Base-by-base conservation (phyloP, 305 asterid genomes). In the Fraxinus baroniana region DNA sequence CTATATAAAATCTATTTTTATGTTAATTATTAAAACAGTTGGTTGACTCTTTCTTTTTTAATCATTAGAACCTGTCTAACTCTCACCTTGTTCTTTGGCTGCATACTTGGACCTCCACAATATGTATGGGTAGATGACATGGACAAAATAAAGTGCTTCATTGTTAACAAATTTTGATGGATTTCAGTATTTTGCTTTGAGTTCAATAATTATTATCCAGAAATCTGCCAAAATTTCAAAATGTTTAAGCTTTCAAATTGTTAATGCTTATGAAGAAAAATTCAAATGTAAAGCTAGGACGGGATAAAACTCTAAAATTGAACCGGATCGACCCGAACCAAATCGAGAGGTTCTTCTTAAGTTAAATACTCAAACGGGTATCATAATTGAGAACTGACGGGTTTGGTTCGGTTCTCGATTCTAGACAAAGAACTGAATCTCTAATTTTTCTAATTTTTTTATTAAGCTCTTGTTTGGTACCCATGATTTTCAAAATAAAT, bases 21-120 rank as follows among this genome's bases (percentile, higher is more conserved):
- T 73, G n/a, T 70, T 41, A 33, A 80, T 18, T 41, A 70, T 52
- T n/a, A n/a, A 24, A 39, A 22, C 36, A 73, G 17, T 18, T 72
- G 39, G 30, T 52, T 71, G 18, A 35, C n/a, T 8, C 78, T 35
- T 46, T 74, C 15, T 64, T 78, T 80, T 77, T 71, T 74, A 64
- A 80, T 33, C 78, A 32, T 79, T 79, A 82, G 75, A 66, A 80
- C 75, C 72, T 70, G 74, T 70, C 77, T 82, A 13, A 24, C 8
- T 52, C 49, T 30, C 46, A 49, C 62, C 83, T 24, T 73, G 78
- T 80, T 66, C 32, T 36, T 6, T 35, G 74, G 73, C 36, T 24
- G 26, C 55, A 33, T 80, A 7, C 74, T 80, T n/a, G 79, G 83
- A 71, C 57, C 17, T 35, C 3, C 33, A 52, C 52, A 32, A 18